A percentile compares a stretch with the other conserved stretches of the same genome.
phyloP scores from a whole-genome alignment of 768 basidiomycete genomes.

The Phylloporus scabripes region DNA sequence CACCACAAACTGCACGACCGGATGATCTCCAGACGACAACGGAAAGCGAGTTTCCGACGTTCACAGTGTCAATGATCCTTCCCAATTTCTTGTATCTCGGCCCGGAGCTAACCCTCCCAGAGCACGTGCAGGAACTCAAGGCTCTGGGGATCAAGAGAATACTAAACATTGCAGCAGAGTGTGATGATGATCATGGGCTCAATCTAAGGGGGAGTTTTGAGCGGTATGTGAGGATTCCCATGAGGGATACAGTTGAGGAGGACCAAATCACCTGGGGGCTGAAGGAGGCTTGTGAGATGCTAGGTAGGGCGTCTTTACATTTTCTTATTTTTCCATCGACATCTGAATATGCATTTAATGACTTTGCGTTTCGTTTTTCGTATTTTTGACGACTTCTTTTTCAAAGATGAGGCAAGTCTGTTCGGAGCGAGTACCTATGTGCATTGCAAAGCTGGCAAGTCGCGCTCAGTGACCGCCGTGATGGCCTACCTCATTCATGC shows the following conservation, averaged over 20 bases:
- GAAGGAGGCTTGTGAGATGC: constrained; percentile 75
- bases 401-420: constrained; percentile 81
- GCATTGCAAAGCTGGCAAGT: constrained; percentile 95
- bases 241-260: constrained; percentile 95
- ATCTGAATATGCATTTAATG: constrained; percentile 4
- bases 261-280: constrained; percentile 79
- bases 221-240: constrained; percentile 80
- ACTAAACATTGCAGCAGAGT: constrained; percentile 88
- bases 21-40: constrained; percentile 31
- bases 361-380: neutral
- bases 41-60: constrained; percentile 53
- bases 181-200: constrained; percentile 78
- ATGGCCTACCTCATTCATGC: constrained; percentile 97
- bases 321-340: neutral
- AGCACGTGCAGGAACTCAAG: constrained; percentile 72
- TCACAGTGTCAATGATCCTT: constrained; percentile 85
- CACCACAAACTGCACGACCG: constrained; percentile 62
- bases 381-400: constrained; percentile 5
- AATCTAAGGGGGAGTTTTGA: constrained; percentile 67
- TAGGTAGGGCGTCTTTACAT: constrained; percentile 56
- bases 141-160: constrained; percentile 79
- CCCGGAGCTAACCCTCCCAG: constrained; percentile 70
- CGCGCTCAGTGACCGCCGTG: constrained; percentile 91
- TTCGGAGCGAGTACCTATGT: constrained; percentile 90
- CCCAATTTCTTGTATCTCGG: constrained; percentile 90